A percentile compares a stretch with the other conserved stretches of the same genome.
phyloP scores from a whole-genome alignment of 73 alveolate genomes.

The Tetrahymena borealis region DNA sequence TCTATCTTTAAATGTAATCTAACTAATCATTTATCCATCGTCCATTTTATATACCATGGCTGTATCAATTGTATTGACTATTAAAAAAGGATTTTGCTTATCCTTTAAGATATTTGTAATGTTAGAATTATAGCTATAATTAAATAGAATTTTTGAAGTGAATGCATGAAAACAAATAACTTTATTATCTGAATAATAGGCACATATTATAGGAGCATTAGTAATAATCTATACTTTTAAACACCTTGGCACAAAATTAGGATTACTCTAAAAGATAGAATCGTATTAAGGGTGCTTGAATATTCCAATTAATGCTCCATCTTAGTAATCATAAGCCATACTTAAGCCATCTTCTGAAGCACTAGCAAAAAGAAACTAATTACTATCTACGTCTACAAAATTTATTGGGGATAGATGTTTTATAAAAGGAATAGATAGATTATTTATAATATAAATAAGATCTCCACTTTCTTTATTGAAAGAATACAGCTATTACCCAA shows the following conservation, averaged over 20 bases:
- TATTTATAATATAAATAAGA: too few species aligned
- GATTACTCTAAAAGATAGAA: background rate
- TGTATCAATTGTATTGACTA: background rate
- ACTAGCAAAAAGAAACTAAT: background rate
- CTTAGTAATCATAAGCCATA: background rate
- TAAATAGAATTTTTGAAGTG: background rate
- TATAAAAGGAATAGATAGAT: background rate
- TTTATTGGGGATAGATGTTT: too few species aligned
- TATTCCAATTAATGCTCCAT: background rate
- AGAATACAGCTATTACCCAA: background rate
- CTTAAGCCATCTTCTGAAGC: background rate
- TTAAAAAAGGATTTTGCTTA: background rate
- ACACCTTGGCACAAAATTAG: background rate
- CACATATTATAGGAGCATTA: background rate
- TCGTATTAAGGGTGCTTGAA: background rate
- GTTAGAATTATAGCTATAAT: too few species aligned
- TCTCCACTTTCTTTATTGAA: background rate
- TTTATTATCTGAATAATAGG: background rate
- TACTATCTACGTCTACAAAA: too few species aligned
- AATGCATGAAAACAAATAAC: background rate
- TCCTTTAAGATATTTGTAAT: background rate
- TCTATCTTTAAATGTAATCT: background rate
- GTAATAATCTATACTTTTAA: too few species aligned
- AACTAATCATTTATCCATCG: background rate
- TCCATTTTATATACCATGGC: background rate